These are phyloP conservation scores for Fusarium buxicola DNA, from an alignment of 2,329 filamentous ascomycete species.

Conservation along the genomic window DNA sequence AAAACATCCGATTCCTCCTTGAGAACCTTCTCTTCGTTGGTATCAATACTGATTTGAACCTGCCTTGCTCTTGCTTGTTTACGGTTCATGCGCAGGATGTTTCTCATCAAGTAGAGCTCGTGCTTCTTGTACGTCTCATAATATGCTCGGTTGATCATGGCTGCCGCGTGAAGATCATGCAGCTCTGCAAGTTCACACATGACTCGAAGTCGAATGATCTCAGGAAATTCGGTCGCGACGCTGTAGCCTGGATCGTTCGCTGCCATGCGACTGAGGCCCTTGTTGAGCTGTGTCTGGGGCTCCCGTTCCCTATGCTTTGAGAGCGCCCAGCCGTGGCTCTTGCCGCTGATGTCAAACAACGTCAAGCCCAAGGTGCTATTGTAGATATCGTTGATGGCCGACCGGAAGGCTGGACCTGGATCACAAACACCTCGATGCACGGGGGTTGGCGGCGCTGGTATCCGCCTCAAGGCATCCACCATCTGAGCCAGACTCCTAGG, in stretches of 20 bases:
- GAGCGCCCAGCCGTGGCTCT: slow-evolving; percentile 62
- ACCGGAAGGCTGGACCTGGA: slow-evolving; percentile 59
- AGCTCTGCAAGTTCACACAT: slow-evolving; percentile 54
- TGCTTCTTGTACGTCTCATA: slow-evolving; percentile 60
- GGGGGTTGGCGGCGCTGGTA: slow-evolving; percentile 58
- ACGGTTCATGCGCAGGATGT: slow-evolving; percentile 49
- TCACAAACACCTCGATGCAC: slow-evolving; percentile 61
- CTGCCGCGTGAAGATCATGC: slow-evolving; percentile 57
- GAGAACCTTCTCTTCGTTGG: slow-evolving; percentile 51
- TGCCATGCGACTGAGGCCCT: slow-evolving; percentile 50
- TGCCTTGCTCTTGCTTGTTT: slow-evolving; percentile 34
- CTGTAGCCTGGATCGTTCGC: slow-evolving; percentile 47
- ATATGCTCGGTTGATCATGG: slow-evolving; percentile 56
- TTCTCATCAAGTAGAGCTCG: slow-evolving; percentile 54
- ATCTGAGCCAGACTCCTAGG: slow-evolving; percentile 59
- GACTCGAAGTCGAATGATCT: slow-evolving; percentile 55
- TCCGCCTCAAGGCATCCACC: slow-evolving; percentile 56
- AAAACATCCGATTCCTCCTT: slow-evolving; percentile 48
- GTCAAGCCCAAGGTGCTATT: slow-evolving; percentile 63
- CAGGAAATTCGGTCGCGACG: slow-evolving; percentile 51
- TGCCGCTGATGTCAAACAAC: slow-evolving; percentile 60
- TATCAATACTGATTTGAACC: slow-evolving; percentile 40
- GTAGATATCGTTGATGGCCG: slow-evolving; percentile 62
- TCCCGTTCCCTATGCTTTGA: slow-evolving; percentile 54
- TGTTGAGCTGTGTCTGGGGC: slow-evolving; percentile 50